These are phyloP conservation scores for Scedosporium minutisporum DNA, from an alignment of 2,329 filamentous ascomycete genomes.

Conservation along the genomic window DNA sequence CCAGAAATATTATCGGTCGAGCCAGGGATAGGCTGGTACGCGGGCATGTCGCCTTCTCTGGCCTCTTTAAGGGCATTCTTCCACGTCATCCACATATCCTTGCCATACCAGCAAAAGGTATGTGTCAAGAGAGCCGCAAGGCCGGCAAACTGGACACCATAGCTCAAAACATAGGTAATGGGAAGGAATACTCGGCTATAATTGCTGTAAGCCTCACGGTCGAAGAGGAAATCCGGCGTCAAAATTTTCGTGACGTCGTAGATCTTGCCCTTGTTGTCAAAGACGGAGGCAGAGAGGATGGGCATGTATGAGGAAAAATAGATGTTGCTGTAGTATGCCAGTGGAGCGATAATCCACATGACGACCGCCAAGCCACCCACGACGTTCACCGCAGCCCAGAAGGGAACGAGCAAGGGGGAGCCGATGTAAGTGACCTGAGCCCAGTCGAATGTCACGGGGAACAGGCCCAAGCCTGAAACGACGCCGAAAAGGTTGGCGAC, in stretches of 20 bases:
- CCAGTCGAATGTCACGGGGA: constrained; percentile 86
- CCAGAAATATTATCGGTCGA: constrained; percentile 12
- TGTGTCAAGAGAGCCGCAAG: constrained; percentile 72
- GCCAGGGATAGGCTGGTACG: constrained; percentile 42
- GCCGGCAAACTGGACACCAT: constrained; percentile 77
- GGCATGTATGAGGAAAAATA: constrained; percentile 80
- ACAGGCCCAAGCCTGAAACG: constrained; percentile 72
- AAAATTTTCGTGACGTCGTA: constrained; percentile 78
- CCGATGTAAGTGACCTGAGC: constrained; percentile 83
- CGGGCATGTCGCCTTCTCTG: constrained; percentile 35
- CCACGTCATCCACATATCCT: constrained; percentile 72
- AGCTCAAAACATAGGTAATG: constrained; percentile 80
- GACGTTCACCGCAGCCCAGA: constrained; percentile 80
- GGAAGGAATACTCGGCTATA: constrained; percentile 80
- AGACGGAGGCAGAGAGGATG: constrained; percentile 74
- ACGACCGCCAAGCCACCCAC: constrained; percentile 70
- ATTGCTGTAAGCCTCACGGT: constrained; percentile 63
- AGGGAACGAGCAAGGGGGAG: constrained; percentile 72
- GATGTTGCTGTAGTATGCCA: constrained; percentile 71
- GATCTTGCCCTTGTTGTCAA: constrained; percentile 70
- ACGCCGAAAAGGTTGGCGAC: constrained; percentile 80
- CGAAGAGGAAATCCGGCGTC: constrained; percentile 68
- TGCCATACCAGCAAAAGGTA: constrained; percentile 75
- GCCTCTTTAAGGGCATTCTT: constrained; percentile 58
- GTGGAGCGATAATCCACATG: constrained; percentile 75